Evolutionary conservation across 1,284 basidiomycete species (phyloP), one percentile per base, ranked within the genome.

Genomic region (Heliocybe sulcata): DNA sequence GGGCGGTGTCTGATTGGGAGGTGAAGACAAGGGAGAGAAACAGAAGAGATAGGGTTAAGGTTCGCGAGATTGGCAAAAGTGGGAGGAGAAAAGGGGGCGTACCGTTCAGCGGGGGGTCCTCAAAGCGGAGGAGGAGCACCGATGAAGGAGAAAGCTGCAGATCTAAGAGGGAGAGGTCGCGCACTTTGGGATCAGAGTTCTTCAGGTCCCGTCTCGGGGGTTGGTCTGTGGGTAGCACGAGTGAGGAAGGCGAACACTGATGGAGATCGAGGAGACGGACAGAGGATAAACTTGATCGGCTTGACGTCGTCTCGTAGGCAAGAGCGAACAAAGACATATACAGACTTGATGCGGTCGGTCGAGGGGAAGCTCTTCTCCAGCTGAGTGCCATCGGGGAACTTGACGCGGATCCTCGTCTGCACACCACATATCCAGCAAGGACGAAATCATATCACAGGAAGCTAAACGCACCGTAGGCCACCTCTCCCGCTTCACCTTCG

Each of bases 321-420:
- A n/a, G 75, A 70, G 22, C 89, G 80, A 47, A 94, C 88, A 61
- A 95, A 93, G 2, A 83, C 85, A 66, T 95, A 95, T 1, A 95
- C 80, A 2, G 83, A 76, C 52, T 80, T 79, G 56, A 95, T 92
- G 64, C 87, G 91, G 65, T 85, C 82, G 0, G 78, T 79, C 3
- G 90, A 90, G 0, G 81, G 76, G 63, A 95, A 94, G 0, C 72
- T 69, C 60, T 81, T 83, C 71, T 96, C 92, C n/a, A 96, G 75
- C 65, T 89, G 83, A 3, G 85, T 90, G 47, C 87, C 80, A 68
- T 94, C 90, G 27, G 82, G 74, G 66, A 95, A 95, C 59, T 81
- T 81, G 59, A 96, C 71, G 20, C 93, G 83, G 59, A 96, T 89
- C 0, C 78, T 87, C 2, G 90, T 90, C 87, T 94, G 59, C 20